Conservation (phyloP, 805 yeast species). For the Barnettozyma siamensis region DNA sequence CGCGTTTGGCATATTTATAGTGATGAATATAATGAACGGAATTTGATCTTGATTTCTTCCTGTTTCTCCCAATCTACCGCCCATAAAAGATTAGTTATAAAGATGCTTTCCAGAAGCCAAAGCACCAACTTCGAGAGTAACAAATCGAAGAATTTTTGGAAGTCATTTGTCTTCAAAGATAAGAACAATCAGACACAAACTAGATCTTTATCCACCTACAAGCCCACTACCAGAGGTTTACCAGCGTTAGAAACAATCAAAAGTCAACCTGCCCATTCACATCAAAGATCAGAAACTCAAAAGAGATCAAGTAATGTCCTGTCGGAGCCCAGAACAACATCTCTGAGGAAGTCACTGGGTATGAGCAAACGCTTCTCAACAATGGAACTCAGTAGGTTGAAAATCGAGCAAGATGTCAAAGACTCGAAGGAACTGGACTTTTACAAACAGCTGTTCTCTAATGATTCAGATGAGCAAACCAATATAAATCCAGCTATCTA, state of each 20-base stretch:
- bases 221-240: background rate
- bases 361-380: conserved; percentile 14
- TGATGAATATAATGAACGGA: no score
- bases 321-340: conserved; percentile 1
- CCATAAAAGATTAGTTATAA: background rate
- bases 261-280: background rate
- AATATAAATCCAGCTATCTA: no score
- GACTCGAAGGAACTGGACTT: conserved; percentile 23
- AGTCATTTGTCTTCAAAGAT: conserved; percentile 3
- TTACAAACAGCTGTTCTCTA: conserved; percentile 11
- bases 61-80: no score
- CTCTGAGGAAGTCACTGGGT: background rate
- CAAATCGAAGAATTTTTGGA: conserved; percentile 5
- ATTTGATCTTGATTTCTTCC: no score
- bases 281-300: background rate
- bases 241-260: background rate
- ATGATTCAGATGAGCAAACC: no score
- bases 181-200: background rate
- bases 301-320: conserved; percentile 7
- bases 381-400: conserved; percentile 8
- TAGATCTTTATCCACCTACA: background rate
- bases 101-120: conserved; percentile 9
- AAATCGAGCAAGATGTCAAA: conserved; percentile 7
- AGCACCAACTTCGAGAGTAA: conserved; percentile 3
- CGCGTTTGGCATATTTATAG: no score